Evolutionary conservation across 2,329 filamentous ascomycete genomes (phyloP), one percentile per base, ranked within the genome.

Genomic region (Aureobasidium sp.): DNA sequence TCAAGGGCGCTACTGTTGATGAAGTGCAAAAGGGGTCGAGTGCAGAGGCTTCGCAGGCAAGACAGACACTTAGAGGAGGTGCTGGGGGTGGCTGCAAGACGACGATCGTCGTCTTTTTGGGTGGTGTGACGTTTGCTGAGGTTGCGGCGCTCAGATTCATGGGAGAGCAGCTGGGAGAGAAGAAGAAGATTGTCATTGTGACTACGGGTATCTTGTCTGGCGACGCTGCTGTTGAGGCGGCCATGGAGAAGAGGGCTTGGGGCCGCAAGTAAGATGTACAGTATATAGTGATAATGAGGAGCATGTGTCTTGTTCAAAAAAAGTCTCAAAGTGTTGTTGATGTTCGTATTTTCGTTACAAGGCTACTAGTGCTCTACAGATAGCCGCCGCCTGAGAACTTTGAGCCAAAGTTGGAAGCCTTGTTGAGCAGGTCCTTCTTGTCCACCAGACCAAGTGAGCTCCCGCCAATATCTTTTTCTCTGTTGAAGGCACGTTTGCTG

Each of bases 51-150:
- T 92, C 93, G 11, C 66, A 71, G 69, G 93, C 93, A 17, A 82
- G 91, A 62, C 87, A 90, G 64, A 83, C 95, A 29, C 79, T 99
- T 42, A 90, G 90, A 51, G 90, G 91, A 0, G 85, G 80, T 53
- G 83, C 84, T 17, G 84, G 84, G 56, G 87, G 86, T 58, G 70
- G 72, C 36, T 70, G 73, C 51, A 96, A 96, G 79, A 93, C 89
- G 0, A 88, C 96, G 0, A 90, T 97, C 70, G 87, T 99, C n/a
- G 96, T 97, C 68, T 97, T 97, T 75, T 79, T 99, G 20, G 94
- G 94, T n/a, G 95, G 94, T 1, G 89, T 99, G 61, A 97, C 91
- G 0, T 96, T 95, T 71, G 93, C 94, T 0, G 94, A 99, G 76
- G 93, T 99, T 72, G 91, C 95, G 44, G 94, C 95, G 22, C 73